phyloP scores from a whole-genome alignment of 441 rosid genomes.

The Populus trichocarpa region DNA sequence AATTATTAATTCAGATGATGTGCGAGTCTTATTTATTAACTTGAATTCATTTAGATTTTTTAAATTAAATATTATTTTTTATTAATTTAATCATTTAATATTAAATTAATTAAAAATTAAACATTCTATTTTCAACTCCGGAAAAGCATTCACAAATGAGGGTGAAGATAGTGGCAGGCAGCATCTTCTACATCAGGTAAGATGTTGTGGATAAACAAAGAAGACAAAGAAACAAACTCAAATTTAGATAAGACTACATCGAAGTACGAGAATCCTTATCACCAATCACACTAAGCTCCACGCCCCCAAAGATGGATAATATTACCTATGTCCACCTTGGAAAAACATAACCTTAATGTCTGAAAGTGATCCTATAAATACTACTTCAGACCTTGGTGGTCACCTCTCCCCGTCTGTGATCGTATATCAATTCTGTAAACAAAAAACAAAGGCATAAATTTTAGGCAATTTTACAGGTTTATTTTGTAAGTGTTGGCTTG shows the following conservation, averaged over 20 bases:
- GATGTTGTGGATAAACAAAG: background rate
- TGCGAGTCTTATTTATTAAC: too few relatives aligned
- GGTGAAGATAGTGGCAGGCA: background rate
- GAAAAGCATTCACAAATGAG: background rate
- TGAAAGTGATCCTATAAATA: background rate
- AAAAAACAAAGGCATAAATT: background rate
- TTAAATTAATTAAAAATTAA: too few relatives aligned
- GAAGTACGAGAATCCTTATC: slow-evolving; percentile 50
- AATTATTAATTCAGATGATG: too few relatives aligned
- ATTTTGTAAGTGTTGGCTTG: background rate
- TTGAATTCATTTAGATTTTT: too few relatives aligned
- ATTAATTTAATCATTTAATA: fast-evolving
- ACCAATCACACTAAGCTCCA: slow-evolving; percentile 13
- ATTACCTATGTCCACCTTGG: background rate
- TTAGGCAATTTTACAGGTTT: background rate
- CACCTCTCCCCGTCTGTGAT: background rate
- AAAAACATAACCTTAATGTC: background rate
- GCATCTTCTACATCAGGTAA: background rate
- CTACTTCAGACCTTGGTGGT: background rate
- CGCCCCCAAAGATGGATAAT: background rate
- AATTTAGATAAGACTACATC: slow-evolving; percentile 37
- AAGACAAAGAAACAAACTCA: background rate
- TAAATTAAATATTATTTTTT: too few relatives aligned
- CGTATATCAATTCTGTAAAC: background rate
- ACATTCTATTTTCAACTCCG: too few relatives aligned